Base-by-base conservation (phyloP, 805 yeast genomes). In the Ogataea paradorogensis region DNA sequence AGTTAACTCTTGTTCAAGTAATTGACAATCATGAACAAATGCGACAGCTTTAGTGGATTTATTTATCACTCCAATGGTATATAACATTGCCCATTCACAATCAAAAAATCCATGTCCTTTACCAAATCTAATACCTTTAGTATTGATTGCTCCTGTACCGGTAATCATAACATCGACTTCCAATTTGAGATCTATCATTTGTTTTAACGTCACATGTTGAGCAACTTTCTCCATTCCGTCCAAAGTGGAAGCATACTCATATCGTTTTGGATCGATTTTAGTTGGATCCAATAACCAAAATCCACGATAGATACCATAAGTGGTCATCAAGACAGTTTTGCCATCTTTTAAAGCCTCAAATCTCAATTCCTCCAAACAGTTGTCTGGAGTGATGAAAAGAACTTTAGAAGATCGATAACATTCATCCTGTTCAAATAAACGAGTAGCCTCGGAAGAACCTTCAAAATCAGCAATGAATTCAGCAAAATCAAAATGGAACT, bases 41-140 rank as follows among this genome's bases (percentile, higher is more conserved):
- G 63, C 63, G 4, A 54, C 58, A 21, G 62, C 54, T 8, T 27
- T 39, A 1, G 63, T 59, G 9, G 40, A 10, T 7, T 30, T 28
- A 26, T 42, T 45, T 18, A 58, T 53, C 11, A 46, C 51, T 5
- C 53, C 51, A 15, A 59, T 54, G 6, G 56, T 42, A 28, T 49
- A 58, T 14, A 59, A 36, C 58, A 59, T 56, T 9, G 56, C 63
- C 63, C 63, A 59, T 40, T 59, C 63, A 21, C 55, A 43, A 35
- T 59, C 63, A 37, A 59, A 59, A 35, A 43, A 58, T 2, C 62
- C 63, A 38, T 59, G 63, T 4, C 63, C 63, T 38, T 59, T 59
- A 24, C 63, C 63, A 30, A 59, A 56, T 22, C 63, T 37, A 11
- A 59, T 49, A 13, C 63, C 63, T 30, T 50, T 50, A 31, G 47